Evolutionary conservation across 768 basidiomycete genomes (phyloP).

Genomic region (Mycena albidolilacea): DNA sequence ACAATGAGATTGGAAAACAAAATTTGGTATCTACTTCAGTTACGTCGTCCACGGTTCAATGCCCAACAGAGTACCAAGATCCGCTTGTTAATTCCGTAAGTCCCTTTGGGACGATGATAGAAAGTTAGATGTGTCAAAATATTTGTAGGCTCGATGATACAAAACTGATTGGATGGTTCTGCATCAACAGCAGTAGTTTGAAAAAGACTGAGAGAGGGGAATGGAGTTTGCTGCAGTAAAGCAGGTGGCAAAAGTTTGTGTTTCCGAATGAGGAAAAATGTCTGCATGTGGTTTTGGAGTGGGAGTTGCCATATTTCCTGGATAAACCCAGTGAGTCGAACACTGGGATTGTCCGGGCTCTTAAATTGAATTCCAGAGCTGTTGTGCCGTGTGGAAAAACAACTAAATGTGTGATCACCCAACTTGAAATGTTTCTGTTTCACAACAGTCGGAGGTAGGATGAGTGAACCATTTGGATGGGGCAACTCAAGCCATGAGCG

Average conservation of each 20-base stretch:
- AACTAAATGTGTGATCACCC: conserved; percentile 40
- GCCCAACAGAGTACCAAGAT: background rate
- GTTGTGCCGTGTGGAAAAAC: conserved; percentile 37
- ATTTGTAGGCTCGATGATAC: conserved; percentile 43
- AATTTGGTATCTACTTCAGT: background rate
- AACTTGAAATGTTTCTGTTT: conserved; percentile 31
- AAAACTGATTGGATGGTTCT: conserved; percentile 26
- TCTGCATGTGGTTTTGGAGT: conserved; percentile 38
- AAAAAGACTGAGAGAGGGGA: conserved; percentile 37
- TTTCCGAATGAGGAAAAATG: conserved; percentile 41
- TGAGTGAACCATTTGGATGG: conserved; percentile 23
- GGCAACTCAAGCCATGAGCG: conserved; percentile 31
- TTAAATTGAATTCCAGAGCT: conserved; percentile 38
- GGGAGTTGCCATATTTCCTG: conserved; percentile 38
- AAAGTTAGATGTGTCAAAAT: conserved; percentile 39
- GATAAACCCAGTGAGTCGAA: conserved; percentile 40
- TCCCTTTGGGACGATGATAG: conserved; percentile 37
- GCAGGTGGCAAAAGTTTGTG: conserved; percentile 36
- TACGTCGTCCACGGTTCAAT: background rate
- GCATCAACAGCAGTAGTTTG: conserved; percentile 38
- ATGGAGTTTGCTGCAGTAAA: conserved; percentile 40
- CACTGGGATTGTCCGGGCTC: background rate
- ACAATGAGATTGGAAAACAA: too few species aligned
- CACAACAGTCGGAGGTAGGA: conserved; percentile 39
- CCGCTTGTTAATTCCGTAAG: conserved; percentile 2